Evolutionary conservation across 805 yeast species (phyloP), one percentile per base, ranked within the genome.

Genomic region (Candida railenensis): DNA sequence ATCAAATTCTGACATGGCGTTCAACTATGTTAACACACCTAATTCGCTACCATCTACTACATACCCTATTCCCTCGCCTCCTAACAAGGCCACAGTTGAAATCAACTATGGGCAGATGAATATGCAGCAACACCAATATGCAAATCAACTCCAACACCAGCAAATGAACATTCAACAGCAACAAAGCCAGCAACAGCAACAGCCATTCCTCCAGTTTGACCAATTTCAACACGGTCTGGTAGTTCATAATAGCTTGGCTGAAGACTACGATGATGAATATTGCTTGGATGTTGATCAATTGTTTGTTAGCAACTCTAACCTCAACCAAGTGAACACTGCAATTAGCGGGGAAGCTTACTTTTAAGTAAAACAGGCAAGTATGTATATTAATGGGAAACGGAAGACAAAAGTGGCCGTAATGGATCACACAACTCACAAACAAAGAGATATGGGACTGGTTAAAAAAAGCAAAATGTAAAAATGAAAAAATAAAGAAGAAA

Each of bases 251-350:
- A 14, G 7, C 4, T 22, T 41, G n/a, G 30, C 46, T 20, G 66
- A 58, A 14, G 74, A 71, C 50, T 71, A 68, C 50, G 76, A 71
- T 49, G 76, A 71, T 47, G 75, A 70, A 32, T 71, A 53, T 50
- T 71, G 77, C 53, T 64, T 71, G 45, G 76, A 71, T 51, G 56
- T 66, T 12, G 76, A 71, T 46, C 77, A 72, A 54, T 62, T 71
- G 61, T 62, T 63, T 14, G 37, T 40, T 7, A 7, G 28, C 22
- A 40, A 25, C 30, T 25, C 11, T 11, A 25, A 11, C 30, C 5
- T 25, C 30, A 25, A 25, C 5, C 30, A 5, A 11, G 30, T 11
- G 9, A 25, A 25, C 30, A 25, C 5, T 25, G 30, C 11, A 11
- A 25, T 25, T 25, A 11, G 30, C 30, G 30, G 30, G 9, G 30